Percentiles rank a stretch among this genome's conserved stretches.
These are phyloP conservation scores for Tetrahymena borealis DNA, from an alignment of 73 alveolate species.

Conservation along the genomic window DNA sequence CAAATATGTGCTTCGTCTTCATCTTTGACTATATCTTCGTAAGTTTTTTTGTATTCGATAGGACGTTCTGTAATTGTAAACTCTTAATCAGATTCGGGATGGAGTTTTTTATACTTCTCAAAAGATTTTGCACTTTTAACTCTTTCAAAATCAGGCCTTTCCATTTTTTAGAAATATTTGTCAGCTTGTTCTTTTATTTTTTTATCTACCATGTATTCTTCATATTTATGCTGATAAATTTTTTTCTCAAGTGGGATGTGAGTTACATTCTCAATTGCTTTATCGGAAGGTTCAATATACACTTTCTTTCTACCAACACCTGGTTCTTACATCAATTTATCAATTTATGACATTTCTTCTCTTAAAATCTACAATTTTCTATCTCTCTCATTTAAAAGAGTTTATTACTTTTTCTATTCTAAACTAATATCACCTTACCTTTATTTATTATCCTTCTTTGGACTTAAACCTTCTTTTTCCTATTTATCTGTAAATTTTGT, in stretches of 20 bases:
- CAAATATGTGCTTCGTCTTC: background rate
- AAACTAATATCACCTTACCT: background rate
- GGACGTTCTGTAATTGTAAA: background rate
- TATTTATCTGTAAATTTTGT: background rate
- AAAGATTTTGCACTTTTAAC: background rate
- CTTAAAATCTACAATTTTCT: background rate
- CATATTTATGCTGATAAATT: background rate
- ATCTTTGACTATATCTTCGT: background rate
- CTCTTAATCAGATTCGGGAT: background rate
- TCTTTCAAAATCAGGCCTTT: background rate
- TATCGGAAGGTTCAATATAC: background rate
- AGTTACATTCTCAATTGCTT: background rate
- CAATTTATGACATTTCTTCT: background rate
- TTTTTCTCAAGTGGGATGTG: background rate
- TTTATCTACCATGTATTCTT: background rate
- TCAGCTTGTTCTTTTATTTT: background rate
- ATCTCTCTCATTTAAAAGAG: background rate
- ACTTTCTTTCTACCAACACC: background rate
- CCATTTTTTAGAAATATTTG: background rate
- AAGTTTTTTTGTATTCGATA: background rate
- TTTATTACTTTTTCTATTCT: background rate
- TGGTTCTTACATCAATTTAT: background rate
- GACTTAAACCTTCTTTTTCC: background rate
- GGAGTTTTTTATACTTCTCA: background rate
- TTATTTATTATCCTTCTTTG: background rate